Evolutionary conservation across 805 yeast species (phyloP).

Genomic region (Candida boleticola): DNA sequence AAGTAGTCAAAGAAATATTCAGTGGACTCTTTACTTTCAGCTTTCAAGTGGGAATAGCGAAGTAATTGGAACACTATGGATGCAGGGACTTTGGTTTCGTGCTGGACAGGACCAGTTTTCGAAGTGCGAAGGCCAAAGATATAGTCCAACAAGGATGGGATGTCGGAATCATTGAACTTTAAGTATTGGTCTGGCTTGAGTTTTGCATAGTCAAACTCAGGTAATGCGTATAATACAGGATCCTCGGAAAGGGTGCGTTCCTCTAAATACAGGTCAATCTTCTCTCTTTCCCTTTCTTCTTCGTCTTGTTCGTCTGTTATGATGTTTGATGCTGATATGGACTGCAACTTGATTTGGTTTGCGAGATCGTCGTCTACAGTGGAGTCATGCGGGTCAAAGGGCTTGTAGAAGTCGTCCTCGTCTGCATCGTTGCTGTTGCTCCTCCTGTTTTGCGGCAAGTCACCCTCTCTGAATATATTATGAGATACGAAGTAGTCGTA

Average conservation of each 20-base stretch:
- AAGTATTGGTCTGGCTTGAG: constrained; percentile 58
- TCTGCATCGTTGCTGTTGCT: not conserved
- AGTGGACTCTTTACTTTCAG: constrained; percentile 54
- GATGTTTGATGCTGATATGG: constrained; percentile 18
- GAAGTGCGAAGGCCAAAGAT: constrained; percentile 42
- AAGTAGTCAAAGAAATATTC: constrained; percentile 60
- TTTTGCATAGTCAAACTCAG: constrained; percentile 55
- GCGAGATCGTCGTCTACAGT: constrained; percentile 38
- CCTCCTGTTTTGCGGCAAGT: not conserved
- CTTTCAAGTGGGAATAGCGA: constrained; percentile 62
- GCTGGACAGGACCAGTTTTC: constrained; percentile 26
- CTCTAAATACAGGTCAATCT: constrained; percentile 17
- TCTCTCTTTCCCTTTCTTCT: constrained; percentile 17
- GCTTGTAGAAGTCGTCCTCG: constrained; percentile 7
- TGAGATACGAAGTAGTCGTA: constrained; percentile 59
- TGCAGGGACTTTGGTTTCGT: constrained; percentile 60
- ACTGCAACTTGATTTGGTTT: constrained; percentile 31
- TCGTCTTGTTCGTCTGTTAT: constrained; percentile 6
- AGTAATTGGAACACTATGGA: constrained; percentile 66
- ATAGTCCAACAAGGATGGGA: constrained; percentile 49
- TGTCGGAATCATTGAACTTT: constrained; percentile 57
- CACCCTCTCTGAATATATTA: constrained; percentile 22
- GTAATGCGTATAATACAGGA: constrained; percentile 22
- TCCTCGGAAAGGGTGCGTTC: constrained; percentile 32
- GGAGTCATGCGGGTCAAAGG: constrained; percentile 13